Percentiles rank a stretch among this genome's conserved stretches.
These are phyloP conservation scores for Alternaria consortialis DNA, from an alignment of 2,329 filamentous ascomycete genomes.

Conservation along the genomic window DNA sequence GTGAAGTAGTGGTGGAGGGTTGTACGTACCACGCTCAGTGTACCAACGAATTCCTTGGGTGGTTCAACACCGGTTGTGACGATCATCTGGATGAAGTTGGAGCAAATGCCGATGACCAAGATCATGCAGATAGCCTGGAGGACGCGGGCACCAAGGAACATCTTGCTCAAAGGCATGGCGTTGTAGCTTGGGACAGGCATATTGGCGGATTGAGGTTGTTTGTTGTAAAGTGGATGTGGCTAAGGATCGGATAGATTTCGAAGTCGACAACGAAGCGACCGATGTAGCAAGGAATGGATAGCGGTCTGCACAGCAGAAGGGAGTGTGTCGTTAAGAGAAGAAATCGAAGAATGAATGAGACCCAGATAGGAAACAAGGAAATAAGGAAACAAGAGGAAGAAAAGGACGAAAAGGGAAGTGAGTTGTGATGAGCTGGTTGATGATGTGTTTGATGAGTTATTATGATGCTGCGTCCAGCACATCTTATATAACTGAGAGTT, in stretches of 20 bases:
- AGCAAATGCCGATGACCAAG: slow-evolving; percentile 78
- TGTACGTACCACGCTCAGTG: slow-evolving; percentile 77
- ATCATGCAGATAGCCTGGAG: slow-evolving; percentile 77
- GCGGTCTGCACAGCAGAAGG: slow-evolving; percentile 50
- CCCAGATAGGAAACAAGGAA: slow-evolving; percentile 46
- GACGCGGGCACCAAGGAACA: slow-evolving; percentile 77
- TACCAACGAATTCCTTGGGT: slow-evolving; percentile 78
- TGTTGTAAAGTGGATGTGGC: slow-evolving; percentile 23
- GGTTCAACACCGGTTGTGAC: slow-evolving; percentile 70
- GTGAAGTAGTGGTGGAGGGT: neutral
- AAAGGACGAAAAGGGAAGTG: slow-evolving; percentile 47
- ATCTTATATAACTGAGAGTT: slow-evolving; percentile 40
- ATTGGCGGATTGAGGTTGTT: slow-evolving; percentile 39
- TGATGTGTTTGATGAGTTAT: slow-evolving; percentile 45
- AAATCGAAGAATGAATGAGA: slow-evolving; percentile 26
- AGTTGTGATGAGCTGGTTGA: slow-evolving; percentile 43
- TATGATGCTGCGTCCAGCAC: slow-evolving; percentile 24
- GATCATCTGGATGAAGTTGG: slow-evolving; percentile 84
- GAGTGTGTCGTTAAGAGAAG: slow-evolving; percentile 29
- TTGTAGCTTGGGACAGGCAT: slow-evolving; percentile 70
- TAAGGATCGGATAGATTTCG: slow-evolving; percentile 27
- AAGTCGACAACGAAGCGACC: slow-evolving; percentile 30
- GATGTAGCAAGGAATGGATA: slow-evolving; percentile 40
- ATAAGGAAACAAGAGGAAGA: slow-evolving; percentile 47
- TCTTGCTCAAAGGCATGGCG: slow-evolving; percentile 73